Base-by-base conservation (phyloP, 2,329 filamentous ascomycete species). In the Xylaria sp. region DNA sequence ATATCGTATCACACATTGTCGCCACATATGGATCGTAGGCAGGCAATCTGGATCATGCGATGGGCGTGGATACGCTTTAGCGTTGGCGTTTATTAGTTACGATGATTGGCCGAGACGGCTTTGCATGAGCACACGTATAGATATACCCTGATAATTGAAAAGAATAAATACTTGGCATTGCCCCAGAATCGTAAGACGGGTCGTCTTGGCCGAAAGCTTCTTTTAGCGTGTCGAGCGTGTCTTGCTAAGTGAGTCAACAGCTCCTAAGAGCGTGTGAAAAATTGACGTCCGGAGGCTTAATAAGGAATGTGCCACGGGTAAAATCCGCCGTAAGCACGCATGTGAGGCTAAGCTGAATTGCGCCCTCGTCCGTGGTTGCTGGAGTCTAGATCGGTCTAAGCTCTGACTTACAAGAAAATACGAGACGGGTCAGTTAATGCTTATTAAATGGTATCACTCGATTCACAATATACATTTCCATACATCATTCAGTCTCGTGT, bases 101-200 rank as follows among this genome's bases (percentile, higher is more conserved):
- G 18, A 55, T 60, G 20, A 28, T 58, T 50, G 25, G 34, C 44
- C 18, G 31, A 48, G 15, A 63, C 15, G 25, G 28, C 28, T 52
- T 52, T 67, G 60, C 56, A 65, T 55, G 52, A 37, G 34, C 28
- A 34, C 34, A n/a, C 18, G 54, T 7, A 62, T 61, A 66, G 52
- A 62, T 61, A 67, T 61, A 66, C 63, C 65, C 68, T 39, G 25
- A 65, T 67, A 48, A 39, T 59, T 66, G 15, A 65, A 65, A 60
- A 62, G 10, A 66, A 57, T 46, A 28, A 28, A 28, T 28, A 62
- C 15, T 23, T 52, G 5, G 52, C 12, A 18, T 57, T 52, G 31
- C 15, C 25, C 51, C 41, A 13, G 4, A 31, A 63, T 55, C 28
- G 10, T 37, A 34, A 18, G 10, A 34, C 13, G n/a, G 50, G 15